These are phyloP conservation scores for Macrophomina tecta DNA, from an alignment of 2,329 filamentous ascomycete species.

Conservation along the genomic window DNA sequence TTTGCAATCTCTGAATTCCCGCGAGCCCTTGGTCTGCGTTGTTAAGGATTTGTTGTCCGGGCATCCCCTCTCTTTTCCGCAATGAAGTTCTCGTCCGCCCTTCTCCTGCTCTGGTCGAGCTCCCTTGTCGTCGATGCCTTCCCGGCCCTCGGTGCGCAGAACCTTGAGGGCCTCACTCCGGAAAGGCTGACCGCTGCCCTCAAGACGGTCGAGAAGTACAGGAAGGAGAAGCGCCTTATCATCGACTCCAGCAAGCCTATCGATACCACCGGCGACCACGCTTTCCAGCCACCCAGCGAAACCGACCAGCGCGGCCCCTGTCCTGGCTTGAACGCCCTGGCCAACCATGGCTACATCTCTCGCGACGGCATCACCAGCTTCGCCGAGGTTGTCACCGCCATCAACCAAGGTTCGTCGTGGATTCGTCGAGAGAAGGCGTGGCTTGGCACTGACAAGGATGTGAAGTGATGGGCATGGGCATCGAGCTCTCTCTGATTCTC, in stretches of 20 bases:
- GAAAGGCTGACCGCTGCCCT: slow-evolving; percentile 32
- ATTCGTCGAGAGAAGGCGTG: neutral
- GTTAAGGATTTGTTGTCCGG: neutral
- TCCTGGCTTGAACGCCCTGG: slow-evolving; percentile 42
- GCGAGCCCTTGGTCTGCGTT: slow-evolving; percentile 2
- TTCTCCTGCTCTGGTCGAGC: slow-evolving; percentile 30
- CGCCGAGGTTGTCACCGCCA: slow-evolving; percentile 17
- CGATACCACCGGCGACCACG: slow-evolving; percentile 26
- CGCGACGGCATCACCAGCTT: slow-evolving; percentile 30
- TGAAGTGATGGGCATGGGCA: slow-evolving; percentile 36
- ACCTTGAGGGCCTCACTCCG: slow-evolving; percentile 28
- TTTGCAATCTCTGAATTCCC: slow-evolving; percentile 18
- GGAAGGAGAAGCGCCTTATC: slow-evolving; percentile 30
- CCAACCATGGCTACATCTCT: slow-evolving; percentile 44
- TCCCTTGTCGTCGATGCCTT: slow-evolving; percentile 25
- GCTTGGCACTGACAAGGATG: slow-evolving; percentile 14
- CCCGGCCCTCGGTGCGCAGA: slow-evolving; percentile 28
- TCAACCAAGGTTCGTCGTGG: slow-evolving; percentile 17
- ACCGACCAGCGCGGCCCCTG: slow-evolving; percentile 38
- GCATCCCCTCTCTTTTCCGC: slow-evolving; percentile 8
- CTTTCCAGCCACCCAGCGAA: slow-evolving; percentile 25
- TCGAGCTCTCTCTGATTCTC: slow-evolving; percentile 42
- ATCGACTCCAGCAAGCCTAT: slow-evolving; percentile 12
- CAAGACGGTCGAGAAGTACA: slow-evolving; percentile 29
- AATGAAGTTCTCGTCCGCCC: slow-evolving; percentile 32